phyloP scores from a whole-genome alignment of 2,329 filamentous ascomycete genomes.

The Sporothrix brasiliensis region DNA sequence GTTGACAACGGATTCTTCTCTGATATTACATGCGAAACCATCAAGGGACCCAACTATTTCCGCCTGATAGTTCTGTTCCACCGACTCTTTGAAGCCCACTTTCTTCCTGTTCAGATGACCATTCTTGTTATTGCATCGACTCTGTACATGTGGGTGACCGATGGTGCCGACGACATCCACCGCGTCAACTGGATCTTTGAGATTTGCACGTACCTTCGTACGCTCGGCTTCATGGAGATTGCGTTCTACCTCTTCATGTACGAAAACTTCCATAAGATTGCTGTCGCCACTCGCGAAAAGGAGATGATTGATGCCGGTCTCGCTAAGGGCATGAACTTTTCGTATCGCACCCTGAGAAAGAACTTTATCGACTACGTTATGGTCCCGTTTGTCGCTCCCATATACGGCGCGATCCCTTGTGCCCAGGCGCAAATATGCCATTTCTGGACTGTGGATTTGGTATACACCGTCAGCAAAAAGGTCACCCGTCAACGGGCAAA shows the following conservation, averaged over 20 bases:
- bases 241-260: slow-evolving; percentile 67
- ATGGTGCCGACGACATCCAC: slow-evolving; percentile 55
- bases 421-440: slow-evolving; percentile 69
- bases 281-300: slow-evolving; percentile 61
- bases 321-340: slow-evolving; percentile 67
- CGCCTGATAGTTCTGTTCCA: slow-evolving; percentile 63
- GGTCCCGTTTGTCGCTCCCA: slow-evolving; percentile 67
- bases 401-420: slow-evolving; percentile 69
- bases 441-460: slow-evolving; percentile 69
- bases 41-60: slow-evolving; percentile 57
- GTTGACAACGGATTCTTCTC: slow-evolving; percentile 58
- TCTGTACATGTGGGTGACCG: slow-evolving; percentile 60
- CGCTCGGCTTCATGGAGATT: slow-evolving; percentile 64
- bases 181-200: slow-evolving; percentile 62
- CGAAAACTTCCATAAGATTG: slow-evolving; percentile 66
- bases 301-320: slow-evolving; percentile 69
- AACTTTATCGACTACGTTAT: slow-evolving; percentile 66
- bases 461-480: slow-evolving; percentile 74
- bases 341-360: slow-evolving; percentile 57
- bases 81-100: slow-evolving; percentile 74
- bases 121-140: slow-evolving; percentile 65
- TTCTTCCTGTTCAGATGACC: slow-evolving; percentile 68
- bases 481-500: slow-evolving; percentile 57
- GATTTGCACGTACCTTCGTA: slow-evolving; percentile 62
- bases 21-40: slow-evolving; percentile 55